A percentile compares a stretch with the other conserved stretches of the same genome.
These are phyloP conservation scores for Tympanopsis confertula DNA, from an alignment of 2,329 filamentous ascomycete species.

Conservation along the genomic window DNA sequence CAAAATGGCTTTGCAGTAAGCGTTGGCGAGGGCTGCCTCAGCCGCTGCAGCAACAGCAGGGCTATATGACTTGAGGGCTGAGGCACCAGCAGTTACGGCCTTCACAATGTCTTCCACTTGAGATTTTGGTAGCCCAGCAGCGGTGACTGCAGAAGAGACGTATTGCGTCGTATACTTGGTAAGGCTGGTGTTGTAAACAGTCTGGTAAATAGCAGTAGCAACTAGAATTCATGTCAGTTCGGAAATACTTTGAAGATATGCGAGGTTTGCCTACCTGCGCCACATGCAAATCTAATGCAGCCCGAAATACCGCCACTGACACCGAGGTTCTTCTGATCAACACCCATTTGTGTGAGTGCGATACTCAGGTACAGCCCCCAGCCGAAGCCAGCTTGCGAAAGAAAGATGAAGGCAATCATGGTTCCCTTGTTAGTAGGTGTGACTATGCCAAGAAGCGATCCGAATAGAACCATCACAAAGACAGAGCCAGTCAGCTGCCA, in stretches of 20 bases:
- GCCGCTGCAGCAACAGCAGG: conserved; percentile 13
- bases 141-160: conserved; percentile 19
- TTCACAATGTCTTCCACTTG: conserved; percentile 16
- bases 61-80: conserved; percentile 11
- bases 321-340: conserved; percentile 33
- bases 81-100: conserved; percentile 12
- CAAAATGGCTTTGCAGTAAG: conserved; percentile 13
- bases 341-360: conserved; percentile 34
- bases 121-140: conserved; percentile 18
- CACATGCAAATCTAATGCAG: conserved; percentile 13
- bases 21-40: conserved; percentile 11
- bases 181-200: conserved; percentile 24
- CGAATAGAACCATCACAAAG: conserved; percentile 33
- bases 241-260: conserved; percentile 18
- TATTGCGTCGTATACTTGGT: conserved; percentile 14
- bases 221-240: conserved; percentile 29
- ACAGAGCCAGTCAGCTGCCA: conserved; percentile 30
- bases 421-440: conserved; percentile 28
- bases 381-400: conserved; percentile 29
- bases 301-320: conserved; percentile 24
- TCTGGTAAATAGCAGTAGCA: conserved; percentile 25
- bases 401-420: conserved; percentile 33
- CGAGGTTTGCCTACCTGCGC: conserved; percentile 6
- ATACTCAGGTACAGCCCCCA: conserved; percentile 34
- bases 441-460: conserved; percentile 26